Base-by-base conservation (phyloP, 495 filamentous ascomycete genomes). In the Mytilinidion resinicola region DNA sequence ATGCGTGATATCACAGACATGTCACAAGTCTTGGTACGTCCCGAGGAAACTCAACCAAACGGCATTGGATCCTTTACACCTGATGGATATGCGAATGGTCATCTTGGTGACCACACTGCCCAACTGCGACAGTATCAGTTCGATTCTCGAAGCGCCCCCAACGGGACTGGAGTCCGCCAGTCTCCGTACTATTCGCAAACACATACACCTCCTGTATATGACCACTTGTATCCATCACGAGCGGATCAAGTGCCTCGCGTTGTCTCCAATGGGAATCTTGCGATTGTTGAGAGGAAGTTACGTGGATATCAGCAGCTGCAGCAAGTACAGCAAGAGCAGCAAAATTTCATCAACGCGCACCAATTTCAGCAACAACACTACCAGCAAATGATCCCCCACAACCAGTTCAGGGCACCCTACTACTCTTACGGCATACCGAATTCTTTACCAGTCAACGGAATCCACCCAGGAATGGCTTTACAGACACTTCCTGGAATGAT, bases 241-340 rank as follows among this genome's bases (percentile, higher is more conserved):
- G 60, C 60, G 30, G 68, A 70, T 52, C 57, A 80, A 17, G 76
- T 78, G 21, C 46, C 46, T 49, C 46, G 46, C 33, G 46, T 49
- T 25, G 50, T 65, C 7, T 59, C 72, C n/a, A 73, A 77, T 3
- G 73, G 67, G 19, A 76, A 79, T 55, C 62, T 71, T 10, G 70
- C 70, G 0, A 55, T 71, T 5, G 61, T 82, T 14, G 77, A 83
- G 48, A 73, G 72, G n/a, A 77, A 76, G 51, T 59, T 85, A 15
- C 74, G 77, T 12, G 73, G 71, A 10, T 74, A 81, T 48, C 72
- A 76, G 51, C 55, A 57, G 17, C 11, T 30, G 25, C 42, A 57
- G 43, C 17, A n/a, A 63, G 49, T 57, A 56, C 62, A 55, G 46
- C 49, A 53, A n/a, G 36, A 61, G 12, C 66, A 64, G 51, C 64